Conservation (phyloP, 2,329 filamentous ascomycete genomes). For the Neoarthrinium moseri region DNA sequence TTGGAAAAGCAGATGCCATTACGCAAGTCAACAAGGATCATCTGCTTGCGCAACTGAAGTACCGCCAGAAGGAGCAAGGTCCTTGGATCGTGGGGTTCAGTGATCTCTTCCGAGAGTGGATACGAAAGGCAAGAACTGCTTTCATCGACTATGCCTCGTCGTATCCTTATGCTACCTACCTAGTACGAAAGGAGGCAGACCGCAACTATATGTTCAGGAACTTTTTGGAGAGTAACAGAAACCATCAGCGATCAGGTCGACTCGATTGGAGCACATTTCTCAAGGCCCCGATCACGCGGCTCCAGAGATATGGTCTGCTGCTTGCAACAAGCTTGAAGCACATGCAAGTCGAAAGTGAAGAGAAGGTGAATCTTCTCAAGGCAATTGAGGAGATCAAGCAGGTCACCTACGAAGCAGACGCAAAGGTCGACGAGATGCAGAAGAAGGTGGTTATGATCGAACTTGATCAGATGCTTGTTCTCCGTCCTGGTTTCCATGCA, state of each 20-base stretch:
- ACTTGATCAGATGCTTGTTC: conserved; percentile 76
- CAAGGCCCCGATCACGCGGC: conserved; percentile 86
- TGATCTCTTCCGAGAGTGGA: conserved; percentile 98
- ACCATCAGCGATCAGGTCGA: conserved; percentile 76
- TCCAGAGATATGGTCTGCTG: conserved; percentile 87
- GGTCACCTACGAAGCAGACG: conserved; percentile 88
- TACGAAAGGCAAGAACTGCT: conserved; percentile 82
- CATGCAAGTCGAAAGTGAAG: conserved; percentile 80
- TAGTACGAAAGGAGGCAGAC: conserved; percentile 80
- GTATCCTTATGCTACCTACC: conserved; percentile 80
- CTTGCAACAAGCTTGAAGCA: conserved; percentile 81
- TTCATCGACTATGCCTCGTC: conserved; percentile 91
- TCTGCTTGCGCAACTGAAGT: conserved; percentile 89
- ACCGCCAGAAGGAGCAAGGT: conserved; percentile 93
- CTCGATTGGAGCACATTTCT: conserved; percentile 93
- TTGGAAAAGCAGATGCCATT: conserved; percentile 86
- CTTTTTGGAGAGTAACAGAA: conserved; percentile 78
- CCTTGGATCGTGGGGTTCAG: conserved; percentile 94
- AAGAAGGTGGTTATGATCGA: conserved; percentile 89
- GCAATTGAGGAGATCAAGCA: conserved; percentile 90
- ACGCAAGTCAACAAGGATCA: conserved; percentile 91
- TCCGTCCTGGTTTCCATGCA: conserved; percentile 84
- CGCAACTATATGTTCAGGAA: conserved; percentile 82
- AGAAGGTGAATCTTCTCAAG: conserved; percentile 78
- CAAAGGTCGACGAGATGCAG: conserved; percentile 86